Conservation (phyloP, 1,284 basidiomycete genomes). For the Rhodotorula sp. region DNA sequence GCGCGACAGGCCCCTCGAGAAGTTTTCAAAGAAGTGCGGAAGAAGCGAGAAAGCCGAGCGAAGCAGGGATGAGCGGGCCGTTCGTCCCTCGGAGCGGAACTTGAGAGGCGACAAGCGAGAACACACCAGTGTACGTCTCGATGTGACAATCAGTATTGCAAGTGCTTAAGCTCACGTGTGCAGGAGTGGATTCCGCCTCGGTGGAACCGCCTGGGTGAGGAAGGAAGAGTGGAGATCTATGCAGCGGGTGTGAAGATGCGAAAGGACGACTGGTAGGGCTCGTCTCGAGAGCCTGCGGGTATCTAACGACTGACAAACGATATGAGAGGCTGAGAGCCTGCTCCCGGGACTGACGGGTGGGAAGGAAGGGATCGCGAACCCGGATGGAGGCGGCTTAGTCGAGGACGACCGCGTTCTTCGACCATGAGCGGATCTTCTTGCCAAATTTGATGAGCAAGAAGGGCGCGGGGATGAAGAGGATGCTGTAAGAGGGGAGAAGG, state of each 20-base stretch:
- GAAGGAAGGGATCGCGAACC: too few relatives aligned
- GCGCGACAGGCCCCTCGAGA: too few relatives aligned
- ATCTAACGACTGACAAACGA: neutral
- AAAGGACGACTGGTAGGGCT: too few relatives aligned
- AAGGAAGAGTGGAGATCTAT: neutral
- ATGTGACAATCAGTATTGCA: too few relatives aligned
- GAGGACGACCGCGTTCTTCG: constrained; percentile 46
- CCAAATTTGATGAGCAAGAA: constrained; percentile 48
- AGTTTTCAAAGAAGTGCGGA: too few relatives aligned
- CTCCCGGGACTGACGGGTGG: too few relatives aligned
- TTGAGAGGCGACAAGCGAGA: too few relatives aligned
- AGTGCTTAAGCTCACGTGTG: too few relatives aligned
- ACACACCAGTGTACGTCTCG: too few relatives aligned
- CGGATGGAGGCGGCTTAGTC: neutral
- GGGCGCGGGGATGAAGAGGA: constrained; percentile 50
- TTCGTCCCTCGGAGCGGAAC: too few relatives aligned
- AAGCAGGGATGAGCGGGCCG: too few relatives aligned
- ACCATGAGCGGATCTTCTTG: constrained; percentile 50
- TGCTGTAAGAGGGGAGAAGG: neutral
- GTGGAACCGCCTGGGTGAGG: neutral
- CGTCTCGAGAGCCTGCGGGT: neutral
- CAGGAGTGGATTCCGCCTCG: neutral
- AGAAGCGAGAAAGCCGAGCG: too few relatives aligned
- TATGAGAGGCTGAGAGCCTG: neutral
- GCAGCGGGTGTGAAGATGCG: neutral